Evolutionary conservation across 2,329 filamentous ascomycete species (phyloP).

Genomic region (Penicillium sp.): DNA sequence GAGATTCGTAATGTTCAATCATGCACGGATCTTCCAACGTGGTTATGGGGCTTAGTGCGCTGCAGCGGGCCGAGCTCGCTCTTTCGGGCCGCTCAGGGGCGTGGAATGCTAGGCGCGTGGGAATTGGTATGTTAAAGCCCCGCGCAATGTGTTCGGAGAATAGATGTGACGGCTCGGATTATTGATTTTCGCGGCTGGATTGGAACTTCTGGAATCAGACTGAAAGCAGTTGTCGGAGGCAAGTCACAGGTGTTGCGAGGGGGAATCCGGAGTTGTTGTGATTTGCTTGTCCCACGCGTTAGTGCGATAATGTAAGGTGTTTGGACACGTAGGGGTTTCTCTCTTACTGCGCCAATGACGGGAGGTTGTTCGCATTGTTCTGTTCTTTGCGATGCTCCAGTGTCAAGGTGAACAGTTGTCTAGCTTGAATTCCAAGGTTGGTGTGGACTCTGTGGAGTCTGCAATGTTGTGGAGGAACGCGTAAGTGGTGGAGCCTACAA

Average conservation of each 20-base stretch:
- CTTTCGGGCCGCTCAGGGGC: not conserved
- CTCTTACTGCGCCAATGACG: not conserved
- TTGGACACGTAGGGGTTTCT: not conserved
- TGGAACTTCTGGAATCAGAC: not conserved
- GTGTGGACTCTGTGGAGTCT: constrained; percentile 3
- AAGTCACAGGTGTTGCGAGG: constrained; percentile 1
- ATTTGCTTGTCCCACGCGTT: constrained; percentile 23
- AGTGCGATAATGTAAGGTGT: constrained; percentile 5
- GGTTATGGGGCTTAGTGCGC: not conserved
- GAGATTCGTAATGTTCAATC: not conserved
- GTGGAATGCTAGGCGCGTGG: constrained; percentile 6
- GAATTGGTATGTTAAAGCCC: constrained; percentile 17
- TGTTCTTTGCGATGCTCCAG: not conserved
- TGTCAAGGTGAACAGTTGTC: not conserved
- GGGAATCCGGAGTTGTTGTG: constrained; percentile 22
- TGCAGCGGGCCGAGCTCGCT: not conserved
- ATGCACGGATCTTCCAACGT: not conserved
- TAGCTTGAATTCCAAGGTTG: not conserved
- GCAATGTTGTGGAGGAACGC: constrained; percentile 3
- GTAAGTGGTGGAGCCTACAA: not conserved
- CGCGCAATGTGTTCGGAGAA: constrained; percentile 1
- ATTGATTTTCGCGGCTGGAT: not conserved
- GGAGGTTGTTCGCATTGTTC: not conserved
- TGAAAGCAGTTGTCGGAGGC: not conserved
- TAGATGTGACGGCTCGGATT: not conserved